These are phyloP conservation scores for Phytophthora nicotianae DNA, from an alignment of 352 stramenopile species.

Conservation along the genomic window DNA sequence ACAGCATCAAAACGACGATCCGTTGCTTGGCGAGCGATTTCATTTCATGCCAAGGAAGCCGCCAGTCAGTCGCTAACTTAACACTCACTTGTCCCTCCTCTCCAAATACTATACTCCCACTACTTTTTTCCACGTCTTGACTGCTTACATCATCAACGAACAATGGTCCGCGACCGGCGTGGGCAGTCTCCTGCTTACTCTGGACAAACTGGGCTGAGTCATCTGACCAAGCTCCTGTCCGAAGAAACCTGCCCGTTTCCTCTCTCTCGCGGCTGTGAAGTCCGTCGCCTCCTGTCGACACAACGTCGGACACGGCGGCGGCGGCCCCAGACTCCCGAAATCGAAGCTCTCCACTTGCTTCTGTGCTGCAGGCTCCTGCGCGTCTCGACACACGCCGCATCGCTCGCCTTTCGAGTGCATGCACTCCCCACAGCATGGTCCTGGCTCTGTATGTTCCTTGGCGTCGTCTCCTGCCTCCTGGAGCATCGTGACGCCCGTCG, in stretches of 20 bases:
- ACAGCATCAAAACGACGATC: background rate
- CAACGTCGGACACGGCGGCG: constrained; percentile 37
- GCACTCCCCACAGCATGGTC: constrained; percentile 8
- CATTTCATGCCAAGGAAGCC: constrained; percentile 18
- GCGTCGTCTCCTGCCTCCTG: constrained; percentile 1
- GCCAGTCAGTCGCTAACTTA: constrained; percentile 26
- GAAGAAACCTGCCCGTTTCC: constrained; percentile 17
- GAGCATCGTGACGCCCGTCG: too few species aligned
- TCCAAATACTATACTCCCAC: constrained; percentile 20
- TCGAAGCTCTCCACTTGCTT: constrained; percentile 31
- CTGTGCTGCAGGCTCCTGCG: constrained; percentile 11
- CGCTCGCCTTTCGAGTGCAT: background rate
- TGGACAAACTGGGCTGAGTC: background rate
- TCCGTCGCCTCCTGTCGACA: constrained; percentile 48
- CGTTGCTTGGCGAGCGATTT: constrained; percentile 20
- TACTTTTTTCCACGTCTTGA: background rate
- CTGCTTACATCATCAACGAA: constrained; percentile 20
- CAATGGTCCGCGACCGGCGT: constrained; percentile 8
- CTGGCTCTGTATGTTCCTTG: constrained; percentile 9
- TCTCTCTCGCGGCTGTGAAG: constrained; percentile 30
- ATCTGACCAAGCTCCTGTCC: background rate
- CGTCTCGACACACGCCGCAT: constrained; percentile 11
- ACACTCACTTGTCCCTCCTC: constrained; percentile 11
- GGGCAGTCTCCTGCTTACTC: constrained; percentile 7
- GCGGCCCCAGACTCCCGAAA: constrained; percentile 32